phyloP scores from a whole-genome alignment of 2,329 filamentous ascomycete species.

The Apiospora phragmitis region DNA sequence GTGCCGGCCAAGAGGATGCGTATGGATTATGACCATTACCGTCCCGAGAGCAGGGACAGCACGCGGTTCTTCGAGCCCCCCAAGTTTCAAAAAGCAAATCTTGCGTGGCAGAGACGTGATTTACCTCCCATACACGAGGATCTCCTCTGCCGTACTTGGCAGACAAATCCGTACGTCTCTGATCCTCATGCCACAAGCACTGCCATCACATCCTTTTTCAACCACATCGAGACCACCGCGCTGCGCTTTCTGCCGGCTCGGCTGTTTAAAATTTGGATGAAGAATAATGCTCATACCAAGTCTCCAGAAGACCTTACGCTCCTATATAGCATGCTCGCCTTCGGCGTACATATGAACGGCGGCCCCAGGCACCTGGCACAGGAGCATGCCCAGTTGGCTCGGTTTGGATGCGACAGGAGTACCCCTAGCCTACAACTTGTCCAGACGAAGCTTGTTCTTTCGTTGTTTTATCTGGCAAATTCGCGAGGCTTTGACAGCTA shows the following conservation, averaged over 20 bases:
- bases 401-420: constrained; percentile 52
- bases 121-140: constrained; percentile 51
- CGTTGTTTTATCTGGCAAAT: constrained; percentile 64
- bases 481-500: constrained; percentile 60
- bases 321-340: constrained; percentile 44
- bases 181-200: constrained; percentile 42
- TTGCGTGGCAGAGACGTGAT: constrained; percentile 42
- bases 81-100: constrained; percentile 38
- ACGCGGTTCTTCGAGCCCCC: constrained; percentile 27
- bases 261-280: constrained; percentile 39
- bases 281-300: constrained; percentile 34
- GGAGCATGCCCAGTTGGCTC: constrained; percentile 52
- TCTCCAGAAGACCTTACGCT: constrained; percentile 46
- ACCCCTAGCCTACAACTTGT: constrained; percentile 62
- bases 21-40: constrained; percentile 48
- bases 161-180: constrained; percentile 48
- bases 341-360: constrained; percentile 40
- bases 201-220: constrained; percentile 43
- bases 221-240: constrained; percentile 41
- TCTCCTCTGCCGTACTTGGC: constrained; percentile 49
- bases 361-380: constrained; percentile 38
- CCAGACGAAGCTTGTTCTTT: constrained; percentile 66
- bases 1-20: constrained; percentile 50
- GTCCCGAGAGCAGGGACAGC: constrained; percentile 33
- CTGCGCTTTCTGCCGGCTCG: constrained; percentile 43